These are phyloP conservation scores for Omphalea diandra DNA, from an alignment of 441 rosid genomes.

Conservation along the genomic window DNA sequence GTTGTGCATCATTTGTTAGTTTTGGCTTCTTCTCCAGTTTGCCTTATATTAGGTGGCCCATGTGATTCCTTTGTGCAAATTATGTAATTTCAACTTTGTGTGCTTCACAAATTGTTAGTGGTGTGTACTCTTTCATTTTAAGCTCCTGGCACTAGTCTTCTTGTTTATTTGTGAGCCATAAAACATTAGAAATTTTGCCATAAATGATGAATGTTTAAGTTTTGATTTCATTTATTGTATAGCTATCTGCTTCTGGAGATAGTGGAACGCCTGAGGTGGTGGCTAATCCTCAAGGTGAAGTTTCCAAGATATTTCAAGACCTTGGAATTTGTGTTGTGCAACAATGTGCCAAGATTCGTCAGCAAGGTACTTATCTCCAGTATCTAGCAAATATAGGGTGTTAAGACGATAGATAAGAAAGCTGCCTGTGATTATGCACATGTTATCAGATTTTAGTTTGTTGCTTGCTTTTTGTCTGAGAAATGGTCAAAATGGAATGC, in stretches of 20 bases:
- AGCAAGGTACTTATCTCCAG: constrained; percentile 60
- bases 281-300: constrained; percentile 89
- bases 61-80: constrained; percentile 8
- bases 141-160: background rate
- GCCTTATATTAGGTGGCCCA: background rate
- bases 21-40: background rate
- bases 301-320: constrained; percentile 75
- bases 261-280: constrained; percentile 90
- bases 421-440: constrained; percentile 5
- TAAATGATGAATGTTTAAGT: constrained; percentile 6
- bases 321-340: constrained; percentile 94
- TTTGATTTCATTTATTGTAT: constrained; percentile 19
- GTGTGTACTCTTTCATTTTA: background rate
- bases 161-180: background rate
- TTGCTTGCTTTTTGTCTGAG: constrained; percentile 3
- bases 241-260: constrained; percentile 98
- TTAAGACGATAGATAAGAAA: background rate
- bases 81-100: background rate
- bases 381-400: background rate
- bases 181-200: background rate
- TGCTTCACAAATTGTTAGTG: background rate
- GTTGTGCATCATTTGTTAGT: background rate
- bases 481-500: constrained; percentile 8
- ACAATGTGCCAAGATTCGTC: constrained; percentile 96
- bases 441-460: background rate